Base-by-base conservation (phyloP, 352 stramenopile genomes). In the Globisporangium radiosum region DNA sequence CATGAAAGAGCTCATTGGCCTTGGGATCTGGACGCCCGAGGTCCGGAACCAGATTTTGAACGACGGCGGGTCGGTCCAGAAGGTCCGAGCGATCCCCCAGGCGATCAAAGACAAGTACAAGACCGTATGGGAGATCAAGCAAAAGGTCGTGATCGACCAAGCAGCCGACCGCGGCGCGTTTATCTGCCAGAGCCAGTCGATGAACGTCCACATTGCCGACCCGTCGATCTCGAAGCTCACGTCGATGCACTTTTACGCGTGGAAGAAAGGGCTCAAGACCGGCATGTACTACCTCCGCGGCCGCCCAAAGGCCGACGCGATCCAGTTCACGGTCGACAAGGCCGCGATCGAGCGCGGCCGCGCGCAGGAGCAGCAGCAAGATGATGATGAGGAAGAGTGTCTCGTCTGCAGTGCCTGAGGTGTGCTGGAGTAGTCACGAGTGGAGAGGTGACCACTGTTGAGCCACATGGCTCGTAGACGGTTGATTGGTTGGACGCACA, bases 171-270 rank as follows among this genome's bases (percentile, higher is more conserved):
- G 97, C 50, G 97, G 95, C 37, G 95, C 97, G 7, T 99, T 92
- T 80, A 99, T 99, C 69, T 99, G 96, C 83, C 97, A 98, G 75
- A 97, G 86, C 68, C 92, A 98, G 72, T 96, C 85, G 55, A 87
- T 99, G 54, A 99, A 99, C 75, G 87, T 99, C 47, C 96, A 99
- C 83, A 99, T 99, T 69, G 96, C 95, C 17, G 97, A 99, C 52
- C 96, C 97, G n/a, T 98, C 78, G 36, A 95, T 97, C 38, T 92
- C 86, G 45, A 99, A 99, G 76, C 80, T 99, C 49, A 99, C 97
- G n/a, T 98, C 91, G 42, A 99, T 99, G 96, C 97, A 99, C 83
- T 99, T 99, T 68, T 99, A 99, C 72, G 93, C 96, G 6, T 99
- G 97, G 97, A 99, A 98, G 82, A 97, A 98, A 76, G 97, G 97